phyloP scores from a whole-genome alignment of 805 yeast genomes.

The Yamadazyma kitorensis region DNA sequence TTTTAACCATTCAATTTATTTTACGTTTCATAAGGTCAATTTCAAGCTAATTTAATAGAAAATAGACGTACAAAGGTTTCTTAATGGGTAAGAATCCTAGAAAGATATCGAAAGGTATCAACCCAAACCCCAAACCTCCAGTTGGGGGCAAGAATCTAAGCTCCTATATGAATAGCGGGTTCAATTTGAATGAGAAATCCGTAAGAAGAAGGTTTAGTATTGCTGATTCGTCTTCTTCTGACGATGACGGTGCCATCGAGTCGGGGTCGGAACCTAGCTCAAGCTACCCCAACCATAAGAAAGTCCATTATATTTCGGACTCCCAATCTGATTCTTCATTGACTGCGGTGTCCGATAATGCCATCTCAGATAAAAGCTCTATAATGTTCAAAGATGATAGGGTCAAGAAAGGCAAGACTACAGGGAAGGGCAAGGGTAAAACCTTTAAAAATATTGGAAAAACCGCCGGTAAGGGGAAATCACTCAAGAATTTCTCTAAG shows the following conservation, averaged over 20 bases:
- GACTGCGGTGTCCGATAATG: constrained; percentile 36
- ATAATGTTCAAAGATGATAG: constrained; percentile 3
- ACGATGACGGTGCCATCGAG: constrained; percentile 8
- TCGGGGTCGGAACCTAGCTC: too few species aligned
- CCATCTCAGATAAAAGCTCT: constrained; percentile 12
- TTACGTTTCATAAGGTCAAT: too few species aligned
- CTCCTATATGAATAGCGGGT: constrained; percentile 18
- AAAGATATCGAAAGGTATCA: constrained; percentile 8
- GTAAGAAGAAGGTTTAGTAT: constrained; percentile 32
- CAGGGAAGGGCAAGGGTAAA: constrained; percentile 6
- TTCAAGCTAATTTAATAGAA: too few species aligned
- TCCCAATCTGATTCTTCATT: constrained; percentile 39
- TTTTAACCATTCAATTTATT: too few species aligned
- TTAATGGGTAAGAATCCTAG: constrained; percentile 13
- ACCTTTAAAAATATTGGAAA: constrained; percentile 5
- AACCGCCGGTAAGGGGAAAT: constrained; percentile 4
- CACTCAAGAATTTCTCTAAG: constrained; percentile 3
- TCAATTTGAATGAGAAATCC: constrained; percentile 8
- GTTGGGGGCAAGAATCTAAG: constrained; percentile 35
- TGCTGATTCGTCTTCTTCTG: constrained; percentile 30
- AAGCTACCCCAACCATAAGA: too few species aligned
- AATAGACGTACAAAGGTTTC: too few species aligned
- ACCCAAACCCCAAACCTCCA: constrained; percentile 1
- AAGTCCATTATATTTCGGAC: background rate
- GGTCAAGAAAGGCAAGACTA: background rate